Evolutionary conservation across 2,329 filamentous ascomycete genomes (phyloP).

Genomic region (Claviceps sorghi): DNA sequence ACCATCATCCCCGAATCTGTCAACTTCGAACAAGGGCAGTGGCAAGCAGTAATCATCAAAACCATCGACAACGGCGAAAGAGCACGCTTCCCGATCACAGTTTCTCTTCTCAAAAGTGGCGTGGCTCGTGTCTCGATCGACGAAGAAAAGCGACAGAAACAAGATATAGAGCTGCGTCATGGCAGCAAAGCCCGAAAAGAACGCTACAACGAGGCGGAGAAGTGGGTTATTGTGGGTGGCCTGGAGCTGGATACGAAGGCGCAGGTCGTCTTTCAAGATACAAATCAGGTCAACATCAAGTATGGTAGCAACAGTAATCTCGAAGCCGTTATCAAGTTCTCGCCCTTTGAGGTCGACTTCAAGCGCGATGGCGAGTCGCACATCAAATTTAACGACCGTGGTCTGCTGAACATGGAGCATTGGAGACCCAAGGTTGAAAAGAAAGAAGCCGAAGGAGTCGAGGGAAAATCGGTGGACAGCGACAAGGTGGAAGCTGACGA

Average conservation of each 20-base stretch:
- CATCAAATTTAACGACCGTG: constrained; percentile 79
- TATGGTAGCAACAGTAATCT: constrained; percentile 67
- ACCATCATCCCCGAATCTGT: constrained; percentile 56
- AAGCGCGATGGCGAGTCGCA: constrained; percentile 68
- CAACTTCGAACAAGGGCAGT: constrained; percentile 62
- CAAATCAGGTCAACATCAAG: constrained; percentile 55
- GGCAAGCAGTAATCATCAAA: constrained; percentile 74
- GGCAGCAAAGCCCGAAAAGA: constrained; percentile 77
- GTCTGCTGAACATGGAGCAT: constrained; percentile 84
- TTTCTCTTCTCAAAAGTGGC: constrained; percentile 83
- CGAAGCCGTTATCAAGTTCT: constrained; percentile 69
- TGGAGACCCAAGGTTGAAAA: constrained; percentile 78
- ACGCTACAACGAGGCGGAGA: constrained; percentile 80
- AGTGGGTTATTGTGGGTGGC: constrained; percentile 76
- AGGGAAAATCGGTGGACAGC: constrained; percentile 31
- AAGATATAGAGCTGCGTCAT: constrained; percentile 76
- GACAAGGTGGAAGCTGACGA: constrained; percentile 36
- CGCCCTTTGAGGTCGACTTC: constrained; percentile 77
- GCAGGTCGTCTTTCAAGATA: constrained; percentile 49
- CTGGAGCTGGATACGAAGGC: constrained; percentile 58
- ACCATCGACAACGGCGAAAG: constrained; percentile 51
- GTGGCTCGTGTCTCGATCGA: constrained; percentile 78
- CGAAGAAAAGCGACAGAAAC: constrained; percentile 78
- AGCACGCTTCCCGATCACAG: constrained; percentile 64
- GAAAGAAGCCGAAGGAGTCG: constrained; percentile 46